Base-by-base conservation (phyloP, 1,284 basidiomycete genomes). In the Trametes versicolor region DNA sequence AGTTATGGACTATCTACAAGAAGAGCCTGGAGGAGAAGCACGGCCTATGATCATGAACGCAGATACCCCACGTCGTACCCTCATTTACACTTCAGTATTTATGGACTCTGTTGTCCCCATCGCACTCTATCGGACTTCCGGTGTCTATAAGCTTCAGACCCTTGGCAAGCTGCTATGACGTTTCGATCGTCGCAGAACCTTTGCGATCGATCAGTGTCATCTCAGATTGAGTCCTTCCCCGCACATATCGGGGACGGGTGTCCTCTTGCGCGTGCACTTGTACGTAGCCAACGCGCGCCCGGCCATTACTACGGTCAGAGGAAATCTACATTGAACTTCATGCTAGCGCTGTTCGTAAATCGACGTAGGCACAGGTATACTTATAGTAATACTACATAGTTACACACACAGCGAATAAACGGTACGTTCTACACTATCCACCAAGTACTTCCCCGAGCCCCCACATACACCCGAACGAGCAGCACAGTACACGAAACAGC, bases 1-100 rank as follows among this genome's bases (percentile, higher is more conserved):
- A 82, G 67, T 78, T 91, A 21, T 92, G 90, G 89, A 75, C 72
- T 47, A 62, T 79, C 19, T 90, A 90, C 72, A 80, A 83, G 63
- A 76, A 74, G 36, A 72, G 80, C 52, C 66, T 84, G 41, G 74
- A 78, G 41, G 65, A 63, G 49, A 67, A 64, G 52, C 51, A 56
- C 32, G 55, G 58, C 6, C 37, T 49, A 21, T 54, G 51, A 61
- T 21, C 34, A 21, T 54, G 51, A 61, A 29, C 34, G 17, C 21
- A 13, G 32, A 49, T 41, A 37, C 32, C 32, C 19, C 10, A 52
- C n/a, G 15, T 12, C 41, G 37, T n/a, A 37, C 21, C 12, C 15
- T 9, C 29, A 15, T 43, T 29, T 1, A 17, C 15, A 15, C 4
- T 17, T 29, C 8, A 6, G 15, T 55, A 19, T 41, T 27, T 41